phyloP scores from a whole-genome alignment of 768 basidiomycete genomes.

The Leccinum incarnatum region DNA sequence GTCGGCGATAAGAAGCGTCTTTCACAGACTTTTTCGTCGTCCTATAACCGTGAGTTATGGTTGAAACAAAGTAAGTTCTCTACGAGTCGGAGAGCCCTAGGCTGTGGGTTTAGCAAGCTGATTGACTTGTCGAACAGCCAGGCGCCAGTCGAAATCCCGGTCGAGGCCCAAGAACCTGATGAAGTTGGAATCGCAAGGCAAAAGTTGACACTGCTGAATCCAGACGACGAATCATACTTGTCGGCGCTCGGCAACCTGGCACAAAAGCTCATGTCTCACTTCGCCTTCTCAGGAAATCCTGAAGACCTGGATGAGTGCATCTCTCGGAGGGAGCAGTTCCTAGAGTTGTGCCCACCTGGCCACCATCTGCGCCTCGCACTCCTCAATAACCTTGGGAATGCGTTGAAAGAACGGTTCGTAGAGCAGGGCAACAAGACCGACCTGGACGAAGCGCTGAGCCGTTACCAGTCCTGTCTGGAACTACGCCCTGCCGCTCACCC shows the following conservation, averaged over 20 bases:
- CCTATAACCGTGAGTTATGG: neutral
- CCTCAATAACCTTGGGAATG: too few species aligned
- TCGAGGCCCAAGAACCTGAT: slow-evolving; percentile 3
- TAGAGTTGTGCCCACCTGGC: slow-evolving; percentile 22
- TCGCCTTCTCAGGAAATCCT: slow-evolving; percentile 18
- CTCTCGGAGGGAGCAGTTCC: slow-evolving; percentile 9
- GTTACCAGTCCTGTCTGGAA: too few species aligned
- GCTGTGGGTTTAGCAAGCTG: neutral
- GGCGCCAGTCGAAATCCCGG: neutral
- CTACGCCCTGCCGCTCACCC: too few species aligned
- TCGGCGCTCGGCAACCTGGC: slow-evolving; percentile 10
- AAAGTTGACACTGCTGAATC: slow-evolving; percentile 5
- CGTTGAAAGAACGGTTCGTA: too few species aligned
- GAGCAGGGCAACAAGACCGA: too few species aligned
- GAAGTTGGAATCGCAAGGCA: slow-evolving; percentile 12
- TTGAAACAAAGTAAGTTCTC: slow-evolving; percentile 3
- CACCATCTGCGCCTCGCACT: slow-evolving; percentile 14
- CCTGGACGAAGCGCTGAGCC: too few species aligned
- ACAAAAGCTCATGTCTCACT: slow-evolving; percentile 18
- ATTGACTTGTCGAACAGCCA: slow-evolving; percentile 1
- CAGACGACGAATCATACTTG: slow-evolving; percentile 9
- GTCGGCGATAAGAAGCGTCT: neutral
- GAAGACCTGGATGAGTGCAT: slow-evolving; percentile 30
- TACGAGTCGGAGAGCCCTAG: neutral
- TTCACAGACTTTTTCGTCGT: neutral